Evolutionary conservation across 2,329 filamentous ascomycete species (phyloP), one percentile per base, ranked within the genome.

Genomic region (Botrytis byssoidea): DNA sequence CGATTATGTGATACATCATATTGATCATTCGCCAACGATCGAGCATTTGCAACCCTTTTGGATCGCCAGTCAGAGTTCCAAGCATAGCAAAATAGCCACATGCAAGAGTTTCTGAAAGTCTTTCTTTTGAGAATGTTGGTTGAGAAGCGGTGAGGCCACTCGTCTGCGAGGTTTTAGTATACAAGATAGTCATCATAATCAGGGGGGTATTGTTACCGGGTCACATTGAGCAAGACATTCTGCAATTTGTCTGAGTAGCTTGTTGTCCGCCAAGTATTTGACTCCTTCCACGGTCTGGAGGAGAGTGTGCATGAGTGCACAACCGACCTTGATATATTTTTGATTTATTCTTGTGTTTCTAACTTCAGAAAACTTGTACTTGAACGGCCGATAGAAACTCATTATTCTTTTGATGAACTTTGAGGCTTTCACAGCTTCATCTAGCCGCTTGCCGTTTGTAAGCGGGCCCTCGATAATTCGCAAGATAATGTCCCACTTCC

Each of bases 1-100:
- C 95, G 74, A 98, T 89, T 75, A 99, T 97, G 82, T 98, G 96
- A 81, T 99, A 99, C 87, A 98, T 97, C 94, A 99, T 99, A 83
- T 98, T 98, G 84, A 98, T 95, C 87, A 99, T 97, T 78, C 94
- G 93, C 95, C 96, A 98, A 78, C 94, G 88, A 81, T 98, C 95
- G 80, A 99, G 89, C 84, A 99, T 95, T 75, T 92, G 90, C 37
- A 98, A 86, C 0, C 96, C 96, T 78, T 92, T 93, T 0, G 88
- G 85, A 79, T 97, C 94, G 71, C 91, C 91, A 78, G 92, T 98
- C 74, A 99, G 84, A 18, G 93, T 91, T 12, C 96, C 97, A 2
- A 99, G 85, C 86, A 99, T 93, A 22, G 94, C 90, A 82, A 99
- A 97, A 82, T 99, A 99, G 18, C 97, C 97, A 25, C 93, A 91